phyloP scores from a whole-genome alignment of 768 basidiomycete genomes.

The Baorangia bicolor region DNA sequence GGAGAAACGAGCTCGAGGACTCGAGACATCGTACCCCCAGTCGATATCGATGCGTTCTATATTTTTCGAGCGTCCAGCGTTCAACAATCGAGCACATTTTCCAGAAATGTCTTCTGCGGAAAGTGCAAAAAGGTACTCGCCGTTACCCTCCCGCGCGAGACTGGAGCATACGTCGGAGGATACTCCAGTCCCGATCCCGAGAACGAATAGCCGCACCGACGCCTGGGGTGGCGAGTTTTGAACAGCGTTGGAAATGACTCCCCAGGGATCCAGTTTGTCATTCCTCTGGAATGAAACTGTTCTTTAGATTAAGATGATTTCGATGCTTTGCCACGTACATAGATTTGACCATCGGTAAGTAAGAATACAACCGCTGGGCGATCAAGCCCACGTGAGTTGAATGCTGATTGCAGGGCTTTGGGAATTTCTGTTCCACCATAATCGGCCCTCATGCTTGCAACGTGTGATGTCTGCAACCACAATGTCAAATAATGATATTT shows the following conservation, averaged over 20 bases:
- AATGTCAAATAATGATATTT: conserved; percentile 6
- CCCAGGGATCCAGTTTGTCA: conserved; percentile 19
- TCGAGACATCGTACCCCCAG: conserved; percentile 38
- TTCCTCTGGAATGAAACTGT: not conserved
- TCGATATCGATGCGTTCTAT: conserved; percentile 48
- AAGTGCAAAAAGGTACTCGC: conserved; percentile 47
- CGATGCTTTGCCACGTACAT: conserved; percentile 7
- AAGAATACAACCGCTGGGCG: conserved; percentile 53
- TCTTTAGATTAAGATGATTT: not conserved
- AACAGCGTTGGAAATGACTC: conserved; percentile 34
- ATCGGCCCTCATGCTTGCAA: conserved; percentile 41
- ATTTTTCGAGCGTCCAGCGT: conserved; percentile 48
- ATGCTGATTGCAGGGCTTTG: conserved; percentile 39
- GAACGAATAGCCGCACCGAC: conserved; percentile 50
- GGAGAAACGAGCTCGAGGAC: not conserved
- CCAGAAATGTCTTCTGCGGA: conserved; percentile 44
- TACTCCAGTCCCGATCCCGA: conserved; percentile 54
- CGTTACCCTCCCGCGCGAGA: conserved; percentile 55
- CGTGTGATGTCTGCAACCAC: conserved; percentile 37
- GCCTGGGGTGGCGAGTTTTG: conserved; percentile 26
- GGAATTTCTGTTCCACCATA: conserved; percentile 53
- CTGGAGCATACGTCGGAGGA: conserved; percentile 52
- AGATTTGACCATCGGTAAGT: conserved; percentile 56
- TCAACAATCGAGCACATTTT: conserved; percentile 51
- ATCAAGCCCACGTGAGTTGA: conserved; percentile 32